Evolutionary conservation across 2,329 filamentous ascomycete species (phyloP).

Genomic region (Microdochium bolleyi): DNA sequence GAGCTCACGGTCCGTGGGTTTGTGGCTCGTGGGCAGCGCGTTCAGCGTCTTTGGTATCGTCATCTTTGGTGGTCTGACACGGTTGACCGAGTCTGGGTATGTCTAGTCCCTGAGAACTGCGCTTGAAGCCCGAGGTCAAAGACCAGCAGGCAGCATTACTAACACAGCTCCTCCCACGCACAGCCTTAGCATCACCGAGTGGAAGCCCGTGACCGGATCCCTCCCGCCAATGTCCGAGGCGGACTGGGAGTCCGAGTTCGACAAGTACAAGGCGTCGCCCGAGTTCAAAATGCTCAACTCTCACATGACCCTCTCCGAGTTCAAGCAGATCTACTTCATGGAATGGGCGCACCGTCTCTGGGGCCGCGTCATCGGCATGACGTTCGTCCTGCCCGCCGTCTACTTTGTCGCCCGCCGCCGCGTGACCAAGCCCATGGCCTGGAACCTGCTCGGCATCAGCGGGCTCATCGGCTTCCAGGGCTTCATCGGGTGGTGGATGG

Average conservation of each 20-base stretch:
- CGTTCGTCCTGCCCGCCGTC: slow-evolving; percentile 78
- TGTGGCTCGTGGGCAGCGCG: slow-evolving; percentile 89
- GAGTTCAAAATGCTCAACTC: slow-evolving; percentile 91
- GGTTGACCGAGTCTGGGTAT: slow-evolving; percentile 93
- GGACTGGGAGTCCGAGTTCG: slow-evolving; percentile 90
- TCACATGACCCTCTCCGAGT: slow-evolving; percentile 85
- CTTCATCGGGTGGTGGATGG: slow-evolving; percentile 99
- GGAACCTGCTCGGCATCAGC: slow-evolving; percentile 74
- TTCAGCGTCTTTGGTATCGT: slow-evolving; percentile 95
- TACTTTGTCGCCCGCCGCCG: slow-evolving; percentile 80
- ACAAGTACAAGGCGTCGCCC: slow-evolving; percentile 84
- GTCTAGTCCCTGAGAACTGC: slow-evolving; percentile 8
- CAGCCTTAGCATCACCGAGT: slow-evolving; percentile 97
- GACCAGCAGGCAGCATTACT: background rate
- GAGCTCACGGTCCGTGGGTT: slow-evolving; percentile 71
- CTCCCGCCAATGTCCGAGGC: slow-evolving; percentile 69
- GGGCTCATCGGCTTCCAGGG: slow-evolving; percentile 91
- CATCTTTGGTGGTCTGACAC: slow-evolving; percentile 85
- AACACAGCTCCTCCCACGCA: slow-evolving; percentile 1
- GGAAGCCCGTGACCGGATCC: slow-evolving; percentile 91
- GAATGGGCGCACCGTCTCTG: slow-evolving; percentile 95
- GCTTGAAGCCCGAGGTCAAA: background rate
- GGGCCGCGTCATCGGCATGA: slow-evolving; percentile 85
- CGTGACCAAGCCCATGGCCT: slow-evolving; percentile 71
- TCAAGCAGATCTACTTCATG: slow-evolving; percentile 99